Base-by-base conservation (phyloP, 2,329 filamentous ascomycete genomes). In the Hysterium pulicare region DNA sequence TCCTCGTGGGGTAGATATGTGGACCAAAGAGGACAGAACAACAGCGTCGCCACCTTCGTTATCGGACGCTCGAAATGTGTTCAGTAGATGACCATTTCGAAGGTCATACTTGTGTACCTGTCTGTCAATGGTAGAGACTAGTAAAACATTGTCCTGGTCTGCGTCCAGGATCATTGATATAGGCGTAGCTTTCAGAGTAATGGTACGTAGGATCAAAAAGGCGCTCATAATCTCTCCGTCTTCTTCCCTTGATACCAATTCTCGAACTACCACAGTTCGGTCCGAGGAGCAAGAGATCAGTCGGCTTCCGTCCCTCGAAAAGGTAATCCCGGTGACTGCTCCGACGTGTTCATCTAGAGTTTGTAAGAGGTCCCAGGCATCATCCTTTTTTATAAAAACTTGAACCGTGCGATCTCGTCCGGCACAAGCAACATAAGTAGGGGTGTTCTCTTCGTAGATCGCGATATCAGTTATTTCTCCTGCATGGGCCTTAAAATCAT, bases 371-470 rank as follows among this genome's bases (percentile, higher is more conserved):
- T 86, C 79, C 65, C 94, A 85, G 2, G 68, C 69, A 2, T 81
- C 77, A 10, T 68, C 72, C 1, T 70, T 69, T 19, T 75, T 74
- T 46, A 80, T 76, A 61, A 96, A 97, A n/a, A 98, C 71, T 63
- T 98, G 93, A 1, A 91, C 81, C n/a, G 86, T 95, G 38, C 93
- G 84, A 67, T 98, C 93, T 51, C 93, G 79, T 26, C 89, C 87
- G 21, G 86, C 90, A 9, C 84, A 90, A 15, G 87, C 91, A 53
- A 97, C 75, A 34, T 95, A 72, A 26, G 81, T 77, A 35, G 71
- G 75, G 1, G 77, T 72, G 1, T 77, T 73, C 48, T 86, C 79
- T 53, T 87, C 80, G 55, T 82, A 82, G 4, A 94, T 74, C 16
- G 84, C 81, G 52, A 97, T 84, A 54, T 86, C 86, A 30, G 88